These are phyloP conservation scores for Yarrowia galli DNA, from an alignment of 1,139 yeast genomes.

Conservation along the genomic window DNA sequence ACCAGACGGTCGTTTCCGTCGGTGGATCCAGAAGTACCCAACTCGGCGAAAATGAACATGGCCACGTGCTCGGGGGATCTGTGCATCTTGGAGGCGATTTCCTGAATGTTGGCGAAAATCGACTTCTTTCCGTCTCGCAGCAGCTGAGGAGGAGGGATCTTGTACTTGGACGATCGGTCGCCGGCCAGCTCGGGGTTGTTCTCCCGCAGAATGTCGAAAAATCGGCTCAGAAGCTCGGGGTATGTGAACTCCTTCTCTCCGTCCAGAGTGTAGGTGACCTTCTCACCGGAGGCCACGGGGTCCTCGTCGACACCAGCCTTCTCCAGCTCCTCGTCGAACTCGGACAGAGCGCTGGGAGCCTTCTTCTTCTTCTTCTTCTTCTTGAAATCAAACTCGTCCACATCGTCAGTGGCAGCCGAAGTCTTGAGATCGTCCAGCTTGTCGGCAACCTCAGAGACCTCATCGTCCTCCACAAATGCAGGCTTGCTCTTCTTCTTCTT, in stretches of 20 bases:
- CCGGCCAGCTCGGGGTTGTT: conserved; percentile 99
- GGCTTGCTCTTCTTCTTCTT: conserved; percentile 61
- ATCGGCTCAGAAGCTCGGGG: conserved; percentile 77
- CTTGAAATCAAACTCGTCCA: conserved; percentile 74
- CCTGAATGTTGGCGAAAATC: conserved; percentile 93
- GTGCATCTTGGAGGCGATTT: conserved; percentile 90
- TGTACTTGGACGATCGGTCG: conserved; percentile 90
- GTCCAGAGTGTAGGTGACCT: conserved; percentile 47
- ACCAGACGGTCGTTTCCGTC: conserved; percentile 97
- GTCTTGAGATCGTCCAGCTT: conserved; percentile 53
- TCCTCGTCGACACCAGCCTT: conserved; percentile 78
- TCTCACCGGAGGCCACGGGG: conserved; percentile 48
- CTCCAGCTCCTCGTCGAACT: conserved; percentile 88
- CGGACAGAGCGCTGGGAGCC: conserved; percentile 66
- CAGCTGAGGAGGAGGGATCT: conserved; percentile 97
- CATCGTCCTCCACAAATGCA: conserved; percentile 55
- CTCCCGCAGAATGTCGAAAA: conserved; percentile 82
- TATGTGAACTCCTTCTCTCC: conserved; percentile 73
- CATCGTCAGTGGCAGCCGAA: conserved; percentile 56
- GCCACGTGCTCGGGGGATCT: conserved; percentile 97
- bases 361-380: conserved; percentile 83
- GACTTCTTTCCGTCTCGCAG: conserved; percentile 99
- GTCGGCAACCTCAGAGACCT: conserved; percentile 52
- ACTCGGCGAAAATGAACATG: conserved; percentile 95
- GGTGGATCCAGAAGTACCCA: conserved; percentile 99